A percentile compares a stretch with the other conserved stretches of the same genome.
Conservation (phyloP, 805 yeast genomes). For the Spathaspora hagerdaliae region DNA sequence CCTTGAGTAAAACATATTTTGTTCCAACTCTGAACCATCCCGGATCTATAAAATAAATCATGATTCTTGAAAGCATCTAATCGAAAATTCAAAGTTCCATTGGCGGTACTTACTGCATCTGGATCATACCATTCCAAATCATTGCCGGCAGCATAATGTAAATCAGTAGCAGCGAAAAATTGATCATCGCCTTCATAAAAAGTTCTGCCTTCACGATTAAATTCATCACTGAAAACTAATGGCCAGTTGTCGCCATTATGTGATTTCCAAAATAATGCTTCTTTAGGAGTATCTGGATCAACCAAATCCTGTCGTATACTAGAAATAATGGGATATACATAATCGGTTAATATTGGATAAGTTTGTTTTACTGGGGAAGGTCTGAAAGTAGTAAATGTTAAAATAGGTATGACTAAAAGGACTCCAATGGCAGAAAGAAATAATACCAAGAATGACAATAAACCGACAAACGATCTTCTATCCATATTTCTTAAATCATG, state of each 20-base stretch:
- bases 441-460: conserved; percentile 54
- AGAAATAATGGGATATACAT: conserved; percentile 51
- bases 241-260: conserved; percentile 65
- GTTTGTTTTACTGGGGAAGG: not conserved
- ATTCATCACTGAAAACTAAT: conserved; percentile 87
- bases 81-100: conserved; percentile 65
- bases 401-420: conserved; percentile 75
- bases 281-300: conserved; percentile 68
- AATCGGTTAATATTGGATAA: conserved; percentile 39
- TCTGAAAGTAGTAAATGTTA: conserved; percentile 48
- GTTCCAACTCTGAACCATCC: conserved; percentile 92
- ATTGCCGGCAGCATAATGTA: conserved; percentile 80
- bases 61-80: conserved; percentile 85
- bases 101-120: conserved; percentile 73
- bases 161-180: conserved; percentile 80
- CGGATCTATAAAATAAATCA: conserved; percentile 77
- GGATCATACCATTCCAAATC: conserved; percentile 97
- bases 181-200: conserved; percentile 91
- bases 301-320: conserved; percentile 58
- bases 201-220: conserved; percentile 83
- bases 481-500: conserved; percentile 67
- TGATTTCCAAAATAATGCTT: conserved; percentile 40
- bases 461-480: conserved; percentile 55
- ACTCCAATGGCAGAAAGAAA: conserved; percentile 58
- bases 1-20: conserved; percentile 88